phyloP scores from a whole-genome alignment of 1,284 basidiomycete genomes.

The Trametes versicolor region DNA sequence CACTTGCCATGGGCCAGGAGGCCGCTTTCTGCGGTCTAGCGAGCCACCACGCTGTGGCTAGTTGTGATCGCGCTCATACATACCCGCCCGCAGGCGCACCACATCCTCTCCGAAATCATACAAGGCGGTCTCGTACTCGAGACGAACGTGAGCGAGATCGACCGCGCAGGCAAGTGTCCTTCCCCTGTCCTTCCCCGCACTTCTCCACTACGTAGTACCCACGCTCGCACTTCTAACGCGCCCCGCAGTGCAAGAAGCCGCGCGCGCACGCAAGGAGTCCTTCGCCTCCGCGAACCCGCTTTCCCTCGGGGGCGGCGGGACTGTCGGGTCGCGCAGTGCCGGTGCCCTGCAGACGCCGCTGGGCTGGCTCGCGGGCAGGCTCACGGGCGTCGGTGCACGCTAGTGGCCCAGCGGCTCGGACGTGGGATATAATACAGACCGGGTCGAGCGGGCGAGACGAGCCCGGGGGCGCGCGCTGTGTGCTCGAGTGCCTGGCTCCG shows the following conservation, averaged over 20 bases:
- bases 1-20: neutral
- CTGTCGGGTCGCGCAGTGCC: constrained; percentile 65
- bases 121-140: constrained; percentile 99
- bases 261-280: constrained; percentile 78
- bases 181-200: constrained; percentile 13
- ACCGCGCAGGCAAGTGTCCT: constrained; percentile 68
- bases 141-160: constrained; percentile 95
- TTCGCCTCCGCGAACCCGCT: constrained; percentile 81
- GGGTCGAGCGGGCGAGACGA: constrained; percentile 4
- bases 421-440: constrained; percentile 1
- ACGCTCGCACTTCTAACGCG: constrained; percentile 2
- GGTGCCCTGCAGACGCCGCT: constrained; percentile 72
- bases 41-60: neutral
- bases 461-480: constrained; percentile 3
- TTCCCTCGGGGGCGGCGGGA: constrained; percentile 67
- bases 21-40: no score
- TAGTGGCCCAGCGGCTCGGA: constrained; percentile 34
- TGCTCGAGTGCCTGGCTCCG: constrained; percentile 18
- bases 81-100: constrained; percentile 75
- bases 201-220: neutral
- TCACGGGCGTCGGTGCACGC: constrained; percentile 69
- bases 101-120: constrained; percentile 94
- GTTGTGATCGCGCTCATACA: constrained; percentile 2
- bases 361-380: constrained; percentile 80
- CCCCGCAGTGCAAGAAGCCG: constrained; percentile 67